Conservation (phyloP, 2,329 filamentous ascomycete species). For the Thermothelomyces thermophilus region DNA sequence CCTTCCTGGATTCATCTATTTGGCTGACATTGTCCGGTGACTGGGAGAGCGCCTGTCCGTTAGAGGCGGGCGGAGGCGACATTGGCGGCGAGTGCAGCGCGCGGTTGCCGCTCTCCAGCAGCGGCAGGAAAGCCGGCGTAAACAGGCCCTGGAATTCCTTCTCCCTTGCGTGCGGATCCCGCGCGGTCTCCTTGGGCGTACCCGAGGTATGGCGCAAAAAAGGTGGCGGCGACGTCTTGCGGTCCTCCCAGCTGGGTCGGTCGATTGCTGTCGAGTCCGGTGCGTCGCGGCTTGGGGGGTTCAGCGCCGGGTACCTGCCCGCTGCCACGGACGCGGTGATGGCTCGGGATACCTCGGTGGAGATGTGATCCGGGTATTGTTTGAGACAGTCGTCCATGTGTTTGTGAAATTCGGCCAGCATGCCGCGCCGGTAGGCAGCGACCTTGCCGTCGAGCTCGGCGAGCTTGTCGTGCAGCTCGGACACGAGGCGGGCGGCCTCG, state of each 20-base stretch:
- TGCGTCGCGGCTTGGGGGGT: constrained; percentile 30
- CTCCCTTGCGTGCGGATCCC: constrained; percentile 49
- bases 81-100: constrained; percentile 21
- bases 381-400: constrained; percentile 47
- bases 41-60: constrained; percentile 11
- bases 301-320: constrained; percentile 39
- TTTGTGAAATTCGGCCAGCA: constrained; percentile 50
- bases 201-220: constrained; percentile 35
- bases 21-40: constrained; percentile 16
- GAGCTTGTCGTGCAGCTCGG: constrained; percentile 48
- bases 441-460: constrained; percentile 52
- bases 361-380: constrained; percentile 41
- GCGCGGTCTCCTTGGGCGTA: constrained; percentile 32
- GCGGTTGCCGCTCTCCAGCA: constrained; percentile 45
- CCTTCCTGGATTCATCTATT: constrained; percentile 16
- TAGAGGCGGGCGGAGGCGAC: constrained; percentile 16
- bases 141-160: constrained; percentile 57
- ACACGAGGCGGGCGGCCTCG: constrained; percentile 43
- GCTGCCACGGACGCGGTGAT: constrained; percentile 38
- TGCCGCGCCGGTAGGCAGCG: constrained; percentile 48
- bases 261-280: constrained; percentile 16
- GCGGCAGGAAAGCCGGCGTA: constrained; percentile 55
- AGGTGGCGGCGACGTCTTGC: constrained; percentile 35
- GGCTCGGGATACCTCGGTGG: constrained; percentile 39
- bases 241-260: constrained; percentile 20